Evolutionary conservation across 441 rosid species (phyloP).

Genomic region (Iberis amara): DNA sequence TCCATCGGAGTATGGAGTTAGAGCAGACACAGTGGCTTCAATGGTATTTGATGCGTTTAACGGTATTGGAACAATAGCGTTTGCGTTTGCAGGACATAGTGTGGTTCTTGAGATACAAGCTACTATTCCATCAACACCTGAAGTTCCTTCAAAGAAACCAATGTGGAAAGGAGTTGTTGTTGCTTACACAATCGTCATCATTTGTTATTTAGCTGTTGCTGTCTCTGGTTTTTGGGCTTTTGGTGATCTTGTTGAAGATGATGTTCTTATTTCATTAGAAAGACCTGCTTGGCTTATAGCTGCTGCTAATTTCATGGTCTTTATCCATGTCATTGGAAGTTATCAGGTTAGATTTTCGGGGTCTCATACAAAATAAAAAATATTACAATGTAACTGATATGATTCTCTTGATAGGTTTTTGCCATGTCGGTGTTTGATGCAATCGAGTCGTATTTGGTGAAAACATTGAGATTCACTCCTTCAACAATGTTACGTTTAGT

Average conservation of each 20-base stretch:
- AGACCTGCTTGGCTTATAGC: slow-evolving; percentile 36
- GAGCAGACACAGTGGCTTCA: slow-evolving; percentile 24
- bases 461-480: slow-evolving; percentile 27
- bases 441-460: slow-evolving; percentile 36
- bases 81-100: slow-evolving; percentile 42
- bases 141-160: slow-evolving; percentile 35
- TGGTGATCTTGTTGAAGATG: slow-evolving; percentile 35
- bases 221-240: slow-evolving; percentile 40
- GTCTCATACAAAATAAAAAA: too few species aligned
- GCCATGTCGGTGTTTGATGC: slow-evolving; percentile 42
- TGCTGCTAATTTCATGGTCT: slow-evolving; percentile 36
- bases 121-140: slow-evolving; percentile 40
- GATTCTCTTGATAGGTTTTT: too few species aligned
- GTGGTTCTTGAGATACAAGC: slow-evolving; percentile 46
- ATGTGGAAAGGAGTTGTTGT: slow-evolving; percentile 37
- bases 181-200: slow-evolving; percentile 32
- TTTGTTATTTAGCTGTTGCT: slow-evolving; percentile 35
- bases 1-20: slow-evolving; percentile 26
- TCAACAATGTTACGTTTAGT: slow-evolving; percentile 30
- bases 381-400: too few species aligned
- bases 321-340: slow-evolving; percentile 39
- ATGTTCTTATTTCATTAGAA: slow-evolving; percentile 36
- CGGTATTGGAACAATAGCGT: slow-evolving; percentile 38
- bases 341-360: too few species aligned
- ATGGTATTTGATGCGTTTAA: slow-evolving; percentile 31